These are phyloP conservation scores for Linderniella brevidens DNA, from an alignment of 257 asterid genomes.

Conservation along the genomic window DNA sequence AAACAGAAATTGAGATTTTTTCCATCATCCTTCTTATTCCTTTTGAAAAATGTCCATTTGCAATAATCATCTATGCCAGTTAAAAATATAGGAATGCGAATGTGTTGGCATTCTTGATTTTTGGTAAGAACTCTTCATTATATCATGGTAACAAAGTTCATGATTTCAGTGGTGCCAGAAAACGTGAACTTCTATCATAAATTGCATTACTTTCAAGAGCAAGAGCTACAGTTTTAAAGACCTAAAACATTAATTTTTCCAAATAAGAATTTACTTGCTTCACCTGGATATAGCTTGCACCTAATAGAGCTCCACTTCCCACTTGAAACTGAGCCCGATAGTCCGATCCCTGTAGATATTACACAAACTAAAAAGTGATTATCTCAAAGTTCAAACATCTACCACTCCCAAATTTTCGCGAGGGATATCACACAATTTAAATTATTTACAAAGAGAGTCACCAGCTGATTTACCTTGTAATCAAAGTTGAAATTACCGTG, in stretches of 20 bases:
- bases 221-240: background rate
- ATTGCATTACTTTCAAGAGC: background rate
- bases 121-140: no score
- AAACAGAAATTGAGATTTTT: no score
- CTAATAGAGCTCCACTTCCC: constrained; percentile 77
- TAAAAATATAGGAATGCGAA: no score
- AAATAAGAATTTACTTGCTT: background rate
- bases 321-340: constrained; percentile 72
- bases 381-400: background rate
- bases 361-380: constrained; percentile 8
- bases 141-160: no score
- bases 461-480: constrained; percentile 55
- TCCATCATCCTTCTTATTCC: no score
- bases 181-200: no score
- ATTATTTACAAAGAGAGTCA: constrained; percentile 6
- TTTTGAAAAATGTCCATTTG: no score
- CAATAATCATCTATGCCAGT: no score
- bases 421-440: background rate
- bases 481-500: constrained; percentile 84
- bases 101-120: no score
- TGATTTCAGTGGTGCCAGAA: no score
- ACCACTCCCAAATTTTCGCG: background rate
- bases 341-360: constrained; percentile 56
- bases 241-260: background rate
- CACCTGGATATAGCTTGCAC: constrained; percentile 96